Evolutionary conservation across 257 asterid species (phyloP).

Genomic region (Echium plantagineum): DNA sequence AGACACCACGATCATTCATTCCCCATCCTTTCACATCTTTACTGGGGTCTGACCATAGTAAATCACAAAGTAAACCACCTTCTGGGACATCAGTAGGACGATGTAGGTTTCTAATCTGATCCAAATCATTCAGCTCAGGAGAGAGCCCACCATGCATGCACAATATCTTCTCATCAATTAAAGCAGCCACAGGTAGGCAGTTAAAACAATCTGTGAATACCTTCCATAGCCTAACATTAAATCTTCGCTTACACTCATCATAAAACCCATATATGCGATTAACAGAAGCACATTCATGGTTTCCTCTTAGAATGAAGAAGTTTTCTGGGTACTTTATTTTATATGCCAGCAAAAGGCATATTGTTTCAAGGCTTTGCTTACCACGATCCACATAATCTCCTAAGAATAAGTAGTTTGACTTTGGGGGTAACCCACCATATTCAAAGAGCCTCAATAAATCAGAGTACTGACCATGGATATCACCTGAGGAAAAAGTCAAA

Average conservation of each 20-base stretch:
- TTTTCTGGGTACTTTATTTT: conserved; percentile 66
- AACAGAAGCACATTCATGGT: conserved; percentile 74
- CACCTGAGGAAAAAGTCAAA: conserved; percentile 34
- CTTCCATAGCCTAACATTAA: conserved; percentile 60
- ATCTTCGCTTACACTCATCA: conserved; percentile 69
- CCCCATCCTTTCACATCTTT: conserved; percentile 74
- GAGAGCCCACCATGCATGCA: conserved; percentile 92
- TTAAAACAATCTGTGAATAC: conserved; percentile 65
- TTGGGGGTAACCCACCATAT: conserved; percentile 70
- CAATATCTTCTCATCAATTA: conserved; percentile 62
- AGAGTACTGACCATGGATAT: conserved; percentile 73
- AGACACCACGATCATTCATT: conserved; percentile 62
- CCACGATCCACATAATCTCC: conserved; percentile 86
- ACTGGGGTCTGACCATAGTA: conserved; percentile 75
- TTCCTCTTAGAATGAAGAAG: conserved; percentile 73
- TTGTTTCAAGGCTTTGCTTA: conserved; percentile 73
- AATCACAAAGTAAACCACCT: conserved; percentile 61
- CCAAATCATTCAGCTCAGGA: conserved; percentile 47
- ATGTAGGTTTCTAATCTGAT: conserved; percentile 55
- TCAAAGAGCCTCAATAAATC: conserved; percentile 70
- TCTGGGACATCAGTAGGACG: conserved; percentile 75
- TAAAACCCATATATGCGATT: conserved; percentile 73
- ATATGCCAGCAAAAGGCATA: conserved; percentile 68
- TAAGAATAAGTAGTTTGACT: conserved; percentile 57
- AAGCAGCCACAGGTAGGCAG: conserved; percentile 71